Evolutionary conservation across 2,329 filamentous ascomycete species (phyloP), one percentile per base, ranked within the genome.

Genomic region (Acrocalymma vagum): DNA sequence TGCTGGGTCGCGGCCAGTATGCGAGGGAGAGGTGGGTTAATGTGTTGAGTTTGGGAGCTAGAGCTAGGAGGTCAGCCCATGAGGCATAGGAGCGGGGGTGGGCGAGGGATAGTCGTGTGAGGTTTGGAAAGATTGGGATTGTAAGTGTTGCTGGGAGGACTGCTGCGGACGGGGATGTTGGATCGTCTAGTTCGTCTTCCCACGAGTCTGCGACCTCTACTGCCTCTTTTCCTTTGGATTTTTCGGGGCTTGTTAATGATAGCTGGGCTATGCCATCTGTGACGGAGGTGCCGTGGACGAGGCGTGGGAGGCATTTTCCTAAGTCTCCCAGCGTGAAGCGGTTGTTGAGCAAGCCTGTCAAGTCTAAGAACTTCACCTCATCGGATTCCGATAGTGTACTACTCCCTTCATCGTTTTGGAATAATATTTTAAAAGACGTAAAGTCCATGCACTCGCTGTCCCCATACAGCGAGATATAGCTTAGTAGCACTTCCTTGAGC

Each of bases 1-100:
- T 65, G 0, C 77, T 80, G 2, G 83, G 83, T 14, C 72, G 67
- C 3, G 82, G 81, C 83, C 83, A 86, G 59, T 82, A 74, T 3
- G 82, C 82, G 2, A 86, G 71, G 0, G 82, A 85, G 2, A 86
- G 70, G 50, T 85, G 82, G 0, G 81, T 84, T 16, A 86, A 60
- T 3, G 75, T 81, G n/a, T 78, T 72, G 1, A 83, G 63, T 17
- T 78, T 71, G 0, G 76, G 72, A 0, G 82, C 72, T 1, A 86
- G 59, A 2, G 69, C 64, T 3, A 86, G 67, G 3, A 86, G 71
- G 5, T 78, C 73, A 10, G 72, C 63, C 83, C 83, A 86, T 9
- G 73, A 80, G 1, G 76, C 75, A 16, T 68, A 68, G 3, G 62
- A 43, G 4, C 70, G 68, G 3, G 78, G 79, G 37, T 82, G 72